Percentiles rank a stretch among this genome's conserved stretches.
Evolutionary conservation across 768 basidiomycete genomes (phyloP).

Genomic region (Russula vinacea): DNA sequence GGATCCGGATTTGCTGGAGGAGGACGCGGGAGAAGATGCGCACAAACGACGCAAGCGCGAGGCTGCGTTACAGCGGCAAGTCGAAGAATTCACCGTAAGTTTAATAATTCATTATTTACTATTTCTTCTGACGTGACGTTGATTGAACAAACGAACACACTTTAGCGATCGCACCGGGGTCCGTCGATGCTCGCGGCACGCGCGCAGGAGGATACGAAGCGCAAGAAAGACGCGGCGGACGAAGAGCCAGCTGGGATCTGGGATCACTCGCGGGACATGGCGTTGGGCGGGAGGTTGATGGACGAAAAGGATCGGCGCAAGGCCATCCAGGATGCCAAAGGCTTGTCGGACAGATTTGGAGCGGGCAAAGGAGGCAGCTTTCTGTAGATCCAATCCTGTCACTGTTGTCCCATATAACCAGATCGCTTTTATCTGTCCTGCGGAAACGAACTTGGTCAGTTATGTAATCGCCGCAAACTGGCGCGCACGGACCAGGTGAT

Average conservation of each 20-base stretch:
- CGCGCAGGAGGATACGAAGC: conserved; percentile 45
- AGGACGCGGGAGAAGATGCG: conserved; percentile 36
- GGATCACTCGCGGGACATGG: conserved; percentile 93
- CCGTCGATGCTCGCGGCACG: conserved; percentile 37
- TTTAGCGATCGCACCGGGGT: conserved; percentile 35
- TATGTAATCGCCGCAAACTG: background rate
- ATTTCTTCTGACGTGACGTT: too few species aligned
- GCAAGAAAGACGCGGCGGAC: conserved; percentile 43
- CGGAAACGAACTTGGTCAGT: too few species aligned
- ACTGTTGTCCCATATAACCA: background rate
- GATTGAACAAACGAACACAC: too few species aligned
- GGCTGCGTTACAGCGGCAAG: conserved; percentile 63
- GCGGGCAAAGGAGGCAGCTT: conserved; percentile 67
- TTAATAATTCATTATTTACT: too few species aligned
- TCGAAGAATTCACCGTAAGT: conserved; percentile 81
- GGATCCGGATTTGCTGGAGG: conserved; percentile 39
- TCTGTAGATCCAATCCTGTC: conserved; percentile 33
- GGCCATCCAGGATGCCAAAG: conserved; percentile 76
- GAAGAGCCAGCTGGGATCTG: conserved; percentile 69
- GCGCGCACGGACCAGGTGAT: conserved; percentile 25
- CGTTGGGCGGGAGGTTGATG: conserved; percentile 81
- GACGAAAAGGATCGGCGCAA: conserved; percentile 78
- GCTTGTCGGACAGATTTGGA: conserved; percentile 82
- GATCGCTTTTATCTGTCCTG: too few species aligned
- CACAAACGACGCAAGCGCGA: conserved; percentile 61